Conservation (phyloP, 768 basidiomycete genomes). For the Daedalea quercina region DNA sequence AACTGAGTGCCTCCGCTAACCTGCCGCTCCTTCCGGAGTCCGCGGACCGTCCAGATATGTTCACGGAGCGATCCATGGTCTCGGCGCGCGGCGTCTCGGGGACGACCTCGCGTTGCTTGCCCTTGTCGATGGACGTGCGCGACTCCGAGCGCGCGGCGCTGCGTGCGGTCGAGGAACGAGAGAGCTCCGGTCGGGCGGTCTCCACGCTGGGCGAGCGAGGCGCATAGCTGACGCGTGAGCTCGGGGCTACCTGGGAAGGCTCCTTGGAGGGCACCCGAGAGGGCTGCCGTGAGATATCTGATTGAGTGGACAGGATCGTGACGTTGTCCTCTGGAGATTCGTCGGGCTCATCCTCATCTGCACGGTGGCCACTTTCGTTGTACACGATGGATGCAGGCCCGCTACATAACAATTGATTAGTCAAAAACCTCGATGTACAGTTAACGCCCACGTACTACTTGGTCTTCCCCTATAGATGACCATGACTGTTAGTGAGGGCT, state of each 20-base stretch:
- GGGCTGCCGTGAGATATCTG: slow-evolving; percentile 38
- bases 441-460: slow-evolving; percentile 51
- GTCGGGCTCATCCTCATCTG: slow-evolving; percentile 69
- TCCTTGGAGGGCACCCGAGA: slow-evolving; percentile 53
- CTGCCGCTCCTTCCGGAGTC: slow-evolving; percentile 29
- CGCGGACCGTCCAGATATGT: slow-evolving; percentile 23
- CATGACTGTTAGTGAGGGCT: neutral
- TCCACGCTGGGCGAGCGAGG: slow-evolving; percentile 14
- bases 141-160: slow-evolving; percentile 6
- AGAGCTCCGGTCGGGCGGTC: slow-evolving; percentile 8
- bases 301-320: slow-evolving; percentile 26
- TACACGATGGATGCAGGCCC: slow-evolving; percentile 78
- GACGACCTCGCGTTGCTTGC: slow-evolving; percentile 20
- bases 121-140: slow-evolving; percentile 16
- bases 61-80: slow-evolving; percentile 27
- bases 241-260: slow-evolving; percentile 20
- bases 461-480: slow-evolving; percentile 44
- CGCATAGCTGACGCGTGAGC: slow-evolving; percentile 21
- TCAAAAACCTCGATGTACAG: neutral
- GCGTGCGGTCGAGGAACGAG: slow-evolving; percentile 12
- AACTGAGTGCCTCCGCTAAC: slow-evolving; percentile 36
- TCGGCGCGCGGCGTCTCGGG: slow-evolving; percentile 17
- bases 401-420: slow-evolving; percentile 28
- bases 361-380: slow-evolving; percentile 70
- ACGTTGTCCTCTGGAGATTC: slow-evolving; percentile 59